These are phyloP conservation scores for Rhodomyrtus psidioides DNA, from an alignment of 441 rosid species.

Conservation along the genomic window DNA sequence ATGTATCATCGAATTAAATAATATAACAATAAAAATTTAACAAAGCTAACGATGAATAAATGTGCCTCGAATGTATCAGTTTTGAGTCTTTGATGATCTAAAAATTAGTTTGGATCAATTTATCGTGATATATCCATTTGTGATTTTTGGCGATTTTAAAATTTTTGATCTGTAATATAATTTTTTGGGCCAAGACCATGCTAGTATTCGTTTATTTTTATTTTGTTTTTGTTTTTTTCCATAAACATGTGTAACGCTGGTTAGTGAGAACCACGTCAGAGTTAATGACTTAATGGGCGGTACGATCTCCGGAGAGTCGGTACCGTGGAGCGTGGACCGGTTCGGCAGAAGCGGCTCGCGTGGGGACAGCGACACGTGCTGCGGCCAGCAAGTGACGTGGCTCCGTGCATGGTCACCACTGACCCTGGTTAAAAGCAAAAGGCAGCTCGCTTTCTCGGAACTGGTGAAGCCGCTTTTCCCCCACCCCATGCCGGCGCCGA, in stretches of 20 bases:
- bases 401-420: conserved; percentile 1
- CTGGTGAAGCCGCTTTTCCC: not conserved
- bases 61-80: no score
- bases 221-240: no score
- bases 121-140: rapidly evolving
- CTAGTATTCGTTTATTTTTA: no score
- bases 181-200: no score
- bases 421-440: not conserved
- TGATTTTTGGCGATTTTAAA: not conserved
- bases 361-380: not conserved
- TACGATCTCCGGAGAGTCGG: not conserved
- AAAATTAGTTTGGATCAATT: no score
- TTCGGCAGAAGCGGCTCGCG: not conserved
- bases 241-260: not conserved
- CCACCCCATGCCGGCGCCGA: not conserved
- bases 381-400: not conserved
- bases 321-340: not conserved
- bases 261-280: not conserved
- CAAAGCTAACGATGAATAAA: no score
- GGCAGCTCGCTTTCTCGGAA: not conserved
- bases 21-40: no score
- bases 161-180: no score
- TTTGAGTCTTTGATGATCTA: no score
- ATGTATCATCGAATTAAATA: no score
- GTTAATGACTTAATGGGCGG: not conserved